Percentiles rank a stretch among this genome's conserved stretches.
Evolutionary conservation across 805 yeast genomes (phyloP).

Genomic region (Candida fluviatilis): DNA sequence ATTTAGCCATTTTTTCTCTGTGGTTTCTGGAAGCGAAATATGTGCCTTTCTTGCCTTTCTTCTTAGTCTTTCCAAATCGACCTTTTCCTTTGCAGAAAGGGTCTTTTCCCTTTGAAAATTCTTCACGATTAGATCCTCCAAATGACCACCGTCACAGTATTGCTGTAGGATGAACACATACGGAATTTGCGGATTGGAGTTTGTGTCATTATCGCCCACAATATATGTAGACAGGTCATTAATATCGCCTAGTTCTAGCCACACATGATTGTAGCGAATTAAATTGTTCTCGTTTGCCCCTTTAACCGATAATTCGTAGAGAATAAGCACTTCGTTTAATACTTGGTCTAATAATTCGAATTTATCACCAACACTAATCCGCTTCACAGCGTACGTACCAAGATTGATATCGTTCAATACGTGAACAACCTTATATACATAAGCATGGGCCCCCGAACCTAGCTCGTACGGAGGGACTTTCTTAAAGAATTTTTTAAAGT

Average conservation of each 20-base stretch:
- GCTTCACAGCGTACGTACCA: constrained; percentile 81
- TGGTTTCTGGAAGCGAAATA: constrained; percentile 5
- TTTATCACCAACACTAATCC: constrained; percentile 79
- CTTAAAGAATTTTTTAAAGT: constrained; percentile 68
- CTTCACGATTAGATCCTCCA: constrained; percentile 55
- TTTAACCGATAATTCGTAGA: constrained; percentile 48
- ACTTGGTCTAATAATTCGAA: constrained; percentile 65
- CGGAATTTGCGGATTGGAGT: constrained; percentile 35
- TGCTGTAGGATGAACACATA: constrained; percentile 82
- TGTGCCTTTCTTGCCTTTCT: constrained; percentile 18
- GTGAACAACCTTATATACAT: constrained; percentile 82
- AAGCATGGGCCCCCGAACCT: constrained; percentile 84
- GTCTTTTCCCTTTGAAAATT: constrained; percentile 19
- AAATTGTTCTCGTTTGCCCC: constrained; percentile 51
- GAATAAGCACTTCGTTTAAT: constrained; percentile 70
- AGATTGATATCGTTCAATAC: constrained; percentile 63
- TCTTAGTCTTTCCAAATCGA: constrained; percentile 22
- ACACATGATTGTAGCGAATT: constrained; percentile 84
- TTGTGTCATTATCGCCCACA: constrained; percentile 11
- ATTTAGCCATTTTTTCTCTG: constrained; percentile 32
- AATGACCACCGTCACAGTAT: constrained; percentile 83
- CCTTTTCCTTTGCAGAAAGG: constrained; percentile 23
- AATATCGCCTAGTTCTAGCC: constrained; percentile 71
- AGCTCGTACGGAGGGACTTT: constrained; percentile 47
- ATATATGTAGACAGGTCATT: constrained; percentile 39